Base-by-base conservation (phyloP, 192 early-diverging fungal genomes). In the Geranomyces michiganensis region DNA sequence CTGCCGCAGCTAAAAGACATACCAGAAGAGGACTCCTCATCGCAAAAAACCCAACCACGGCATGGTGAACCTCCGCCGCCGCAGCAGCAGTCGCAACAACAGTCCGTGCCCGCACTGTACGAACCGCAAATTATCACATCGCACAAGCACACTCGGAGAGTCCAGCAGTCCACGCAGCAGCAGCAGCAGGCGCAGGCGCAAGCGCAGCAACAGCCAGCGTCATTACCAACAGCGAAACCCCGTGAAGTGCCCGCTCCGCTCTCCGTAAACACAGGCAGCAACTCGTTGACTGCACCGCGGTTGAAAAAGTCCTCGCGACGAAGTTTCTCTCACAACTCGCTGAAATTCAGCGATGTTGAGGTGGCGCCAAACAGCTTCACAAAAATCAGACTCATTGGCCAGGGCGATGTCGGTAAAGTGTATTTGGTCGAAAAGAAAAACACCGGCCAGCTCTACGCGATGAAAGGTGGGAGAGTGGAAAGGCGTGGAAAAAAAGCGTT, bases 331-430 rank as follows among this genome's bases (percentile, higher is more conserved):
- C 84, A 88, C 60, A 90, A 87, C 73, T 91, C 90, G 30, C 89
- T 95, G 76, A 92, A 89, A 76, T 83, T 94, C 49, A 87, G 90
- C 62, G 85, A 90, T 32, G 85, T 90, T 24, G 85, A 95, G 72
- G 96, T 98, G 0, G 85, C 88, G 19, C 96, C 97, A 2, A 90
- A 81, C 59, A 90, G 91, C 74, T 99, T 97, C 81, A 80, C 78
- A 27, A 97, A 97, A 76, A 84, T 98, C 64, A 84, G 90, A 78
- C 73, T 99, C 67, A 85, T 99, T 33, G 97, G 97, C 56, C 96
- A 96, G 78, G 97, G 97, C 41, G 97, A 97, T 74, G 97, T 99
- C 26, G 97, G 96, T 19, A 94, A 92, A 72, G 97, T 99, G 3
- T 99, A 95, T 68, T 80, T 99, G 72, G 97, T 99, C 45, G 45